Evolutionary conservation across 2,329 filamentous ascomycete species (phyloP), one percentile per base, ranked within the genome.

Genomic region (Sclerotinia glacialis): DNA sequence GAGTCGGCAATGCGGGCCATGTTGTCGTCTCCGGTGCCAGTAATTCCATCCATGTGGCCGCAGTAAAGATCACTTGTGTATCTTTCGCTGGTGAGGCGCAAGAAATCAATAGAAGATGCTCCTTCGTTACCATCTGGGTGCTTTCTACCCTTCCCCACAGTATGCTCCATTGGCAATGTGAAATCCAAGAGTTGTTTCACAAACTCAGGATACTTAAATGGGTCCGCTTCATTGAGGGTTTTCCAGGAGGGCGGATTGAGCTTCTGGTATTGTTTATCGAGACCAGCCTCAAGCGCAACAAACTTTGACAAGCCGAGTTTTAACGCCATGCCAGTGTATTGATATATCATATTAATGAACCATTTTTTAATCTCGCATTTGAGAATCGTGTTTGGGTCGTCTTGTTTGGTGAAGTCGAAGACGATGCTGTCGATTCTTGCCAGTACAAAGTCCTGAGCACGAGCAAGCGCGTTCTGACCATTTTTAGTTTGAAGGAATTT

Each of bases 391-490:
- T 52, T 16, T 0, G 1, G 1, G 14, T 61, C 26, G 7, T 42
- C 64, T 44, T 65, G 55, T 11, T 59, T 46, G 14, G 64, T 65
- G 37, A 65, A 65, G 18, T 60, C 55, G 2, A 9, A 18, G 14
- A 65, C 44, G 21, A 65, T 53, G 26, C 28, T 50, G n/a, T 52
- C 46, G 8, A 65, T 52, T 21, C 55, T 60, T 18, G 64, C 18
- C 12, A 49, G 1, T 1, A 60, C 11, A 28, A 49, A 52, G 6
- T 26, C 56, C 12, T 53, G 46, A 5, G 53, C 47, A 14, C 54
- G 54, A 21, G 52, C 46, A 6, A 65, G 7, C 5, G 54, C 54
- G 12, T 40, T 47, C 64, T 65, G 16, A 11, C 6, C 3, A 1
- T 26, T 14, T 1, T 65, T 40, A 60, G 23, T 44, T 18, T 5